These are phyloP conservation scores for Coniferiporia sulphurascens DNA, from an alignment of 1,284 basidiomycete species.

Conservation along the genomic window DNA sequence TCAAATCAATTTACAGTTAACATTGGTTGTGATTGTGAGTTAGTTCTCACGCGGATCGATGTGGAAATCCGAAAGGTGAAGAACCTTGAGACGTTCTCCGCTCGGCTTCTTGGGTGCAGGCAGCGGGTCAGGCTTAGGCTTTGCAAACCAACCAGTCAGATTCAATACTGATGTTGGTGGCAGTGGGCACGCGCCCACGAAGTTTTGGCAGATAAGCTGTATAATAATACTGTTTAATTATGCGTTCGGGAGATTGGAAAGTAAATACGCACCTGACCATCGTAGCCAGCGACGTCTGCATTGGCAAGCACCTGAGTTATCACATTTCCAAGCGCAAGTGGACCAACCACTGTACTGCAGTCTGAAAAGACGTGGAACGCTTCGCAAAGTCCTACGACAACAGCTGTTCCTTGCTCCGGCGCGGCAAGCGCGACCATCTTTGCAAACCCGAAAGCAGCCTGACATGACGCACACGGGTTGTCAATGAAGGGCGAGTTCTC, in stretches of 20 bases:
- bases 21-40: neutral
- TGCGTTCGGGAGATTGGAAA: neutral
- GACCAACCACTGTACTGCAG: conserved; percentile 47
- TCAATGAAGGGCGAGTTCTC: conserved; percentile 44
- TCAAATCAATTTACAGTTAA: neutral
- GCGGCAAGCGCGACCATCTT: conserved; percentile 66
- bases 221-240: conserved; percentile 14
- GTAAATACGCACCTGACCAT: conserved; percentile 52
- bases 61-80: conserved; percentile 78
- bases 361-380: conserved; percentile 48
- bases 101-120: conserved; percentile 50
- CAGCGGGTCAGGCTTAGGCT: conserved; percentile 65
- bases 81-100: conserved; percentile 63
- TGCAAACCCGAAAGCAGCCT: conserved; percentile 53
- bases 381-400: conserved; percentile 59
- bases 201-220: conserved; percentile 52
- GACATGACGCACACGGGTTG: conserved; percentile 58
- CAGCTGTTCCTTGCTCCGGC: conserved; percentile 54
- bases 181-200: conserved; percentile 45
- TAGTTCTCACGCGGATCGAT: conserved; percentile 57
- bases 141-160: conserved; percentile 52
- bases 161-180: conserved; percentile 50
- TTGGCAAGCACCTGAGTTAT: conserved; percentile 65
- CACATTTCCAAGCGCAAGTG: conserved; percentile 48
- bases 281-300: conserved; percentile 61